A percentile compares a stretch with the other conserved stretches of the same genome.
Conservation (phyloP, 2,329 filamentous ascomycete genomes). For the Pseudogymnoascus sp. region DNA sequence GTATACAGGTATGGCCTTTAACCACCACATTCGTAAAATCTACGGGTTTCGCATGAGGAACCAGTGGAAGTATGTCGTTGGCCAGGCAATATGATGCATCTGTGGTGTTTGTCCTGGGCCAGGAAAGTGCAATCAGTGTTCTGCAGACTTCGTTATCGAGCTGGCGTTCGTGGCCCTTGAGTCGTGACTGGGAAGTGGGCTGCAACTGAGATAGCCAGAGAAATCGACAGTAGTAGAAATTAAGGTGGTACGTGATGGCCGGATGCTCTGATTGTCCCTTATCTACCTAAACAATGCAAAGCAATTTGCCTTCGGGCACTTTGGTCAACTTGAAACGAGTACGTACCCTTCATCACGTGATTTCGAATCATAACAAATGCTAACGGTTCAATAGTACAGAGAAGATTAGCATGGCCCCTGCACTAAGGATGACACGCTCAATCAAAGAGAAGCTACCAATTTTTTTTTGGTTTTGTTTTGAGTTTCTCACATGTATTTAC, state of each 20-base stretch:
- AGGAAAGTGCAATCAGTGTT: not conserved
- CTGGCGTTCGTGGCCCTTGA: not conserved
- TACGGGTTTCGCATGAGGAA: constrained; percentile 27
- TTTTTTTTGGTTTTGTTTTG: not conserved
- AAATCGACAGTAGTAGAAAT: constrained; percentile 6
- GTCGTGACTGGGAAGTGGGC: constrained; percentile 1
- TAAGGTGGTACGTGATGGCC: not conserved
- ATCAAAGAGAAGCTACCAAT: constrained; percentile 69
- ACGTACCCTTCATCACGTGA: not conserved
- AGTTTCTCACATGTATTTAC: not conserved
- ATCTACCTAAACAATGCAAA: not conserved
- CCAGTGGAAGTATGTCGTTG: constrained; percentile 23
- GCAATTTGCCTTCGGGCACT: not conserved
- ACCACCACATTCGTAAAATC: constrained; percentile 29
- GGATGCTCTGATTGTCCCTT: not conserved
- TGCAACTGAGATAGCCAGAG: not conserved
- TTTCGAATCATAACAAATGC: not conserved
- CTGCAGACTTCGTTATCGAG: constrained; percentile 1
- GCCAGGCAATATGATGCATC: constrained; percentile 29
- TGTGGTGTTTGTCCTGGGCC: constrained; percentile 15
- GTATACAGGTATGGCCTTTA: constrained; percentile 20
- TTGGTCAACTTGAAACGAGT: constrained; percentile 5
- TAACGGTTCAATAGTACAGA: constrained; percentile 37
- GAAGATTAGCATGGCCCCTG: constrained; percentile 78
- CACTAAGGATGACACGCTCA: constrained; percentile 92